These are phyloP conservation scores for Penicillium sp. DNA, from an alignment of 2,329 filamentous ascomycete genomes.

Conservation along the genomic window DNA sequence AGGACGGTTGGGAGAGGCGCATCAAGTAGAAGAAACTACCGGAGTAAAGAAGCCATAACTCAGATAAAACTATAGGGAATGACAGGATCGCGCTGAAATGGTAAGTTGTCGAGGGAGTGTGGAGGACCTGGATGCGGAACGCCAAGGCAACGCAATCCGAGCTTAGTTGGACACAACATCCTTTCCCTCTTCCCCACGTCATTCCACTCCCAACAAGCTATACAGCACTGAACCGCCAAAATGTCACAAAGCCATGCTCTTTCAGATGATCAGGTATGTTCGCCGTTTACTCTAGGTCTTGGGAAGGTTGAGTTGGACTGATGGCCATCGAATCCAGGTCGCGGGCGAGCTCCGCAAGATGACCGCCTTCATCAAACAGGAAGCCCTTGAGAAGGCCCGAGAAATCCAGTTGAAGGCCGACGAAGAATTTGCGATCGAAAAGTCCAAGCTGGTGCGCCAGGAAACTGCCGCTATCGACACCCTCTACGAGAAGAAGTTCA, in stretches of 20 bases:
- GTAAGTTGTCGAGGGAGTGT: constrained; percentile 11
- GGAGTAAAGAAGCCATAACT: constrained; percentile 22
- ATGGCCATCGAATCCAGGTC: constrained; percentile 60
- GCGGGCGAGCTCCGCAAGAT: constrained; percentile 99
- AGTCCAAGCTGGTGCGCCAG: constrained; percentile 95
- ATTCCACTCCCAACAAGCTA: constrained; percentile 17
- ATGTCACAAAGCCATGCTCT: constrained; percentile 95
- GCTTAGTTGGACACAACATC: constrained; percentile 27
- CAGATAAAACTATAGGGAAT: constrained; percentile 5
- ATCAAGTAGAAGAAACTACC: constrained; percentile 17
- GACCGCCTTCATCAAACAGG: constrained; percentile 99
- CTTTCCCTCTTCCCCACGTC: constrained; percentile 22
- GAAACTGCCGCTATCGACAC: constrained; percentile 91
- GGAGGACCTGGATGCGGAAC: constrained; percentile 23
- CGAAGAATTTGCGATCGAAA: constrained; percentile 98
- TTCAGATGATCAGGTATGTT: constrained; percentile 88
- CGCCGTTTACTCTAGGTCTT: constrained; percentile 1
- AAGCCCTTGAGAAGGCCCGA: constrained; percentile 92
- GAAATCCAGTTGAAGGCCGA: constrained; percentile 98
- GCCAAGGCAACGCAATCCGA: constrained; percentile 24
- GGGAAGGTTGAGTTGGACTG: constrained; percentile 10
- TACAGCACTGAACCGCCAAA: constrained; percentile 47
- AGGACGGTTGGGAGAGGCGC: constrained; percentile 43
- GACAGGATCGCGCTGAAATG: constrained; percentile 9
- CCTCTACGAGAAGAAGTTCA: constrained; percentile 98